phyloP scores from a whole-genome alignment of 768 basidiomycete species.

The Leccinum rimulosum region DNA sequence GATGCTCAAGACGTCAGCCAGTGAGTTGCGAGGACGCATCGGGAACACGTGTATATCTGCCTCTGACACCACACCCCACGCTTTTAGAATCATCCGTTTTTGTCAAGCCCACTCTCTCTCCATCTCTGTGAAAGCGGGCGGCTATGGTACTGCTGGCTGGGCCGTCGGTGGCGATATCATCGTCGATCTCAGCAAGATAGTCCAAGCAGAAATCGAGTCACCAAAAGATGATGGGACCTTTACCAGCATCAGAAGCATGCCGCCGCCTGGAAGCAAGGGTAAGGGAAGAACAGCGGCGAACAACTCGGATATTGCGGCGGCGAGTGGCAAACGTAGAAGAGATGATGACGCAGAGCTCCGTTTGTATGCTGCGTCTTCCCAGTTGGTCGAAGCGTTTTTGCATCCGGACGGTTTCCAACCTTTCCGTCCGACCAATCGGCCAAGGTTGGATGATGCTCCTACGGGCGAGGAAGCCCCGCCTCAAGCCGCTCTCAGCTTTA shows the following conservation, averaged over 20 bases:
- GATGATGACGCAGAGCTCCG: constrained; percentile 54
- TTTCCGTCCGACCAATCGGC: constrained; percentile 22
- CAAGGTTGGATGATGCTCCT: constrained; percentile 13
- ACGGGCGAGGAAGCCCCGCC: background rate
- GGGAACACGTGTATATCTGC: constrained; percentile 2
- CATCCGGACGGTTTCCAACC: constrained; percentile 16
- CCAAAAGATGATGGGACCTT: constrained; percentile 53
- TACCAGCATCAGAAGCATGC: constrained; percentile 59
- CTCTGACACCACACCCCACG: constrained; percentile 2
- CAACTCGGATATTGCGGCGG: constrained; percentile 11
- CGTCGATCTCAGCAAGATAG: constrained; percentile 71
- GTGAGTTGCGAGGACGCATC: constrained; percentile 42
- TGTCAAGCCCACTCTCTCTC: constrained; percentile 69
- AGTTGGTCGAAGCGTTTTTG: constrained; percentile 50
- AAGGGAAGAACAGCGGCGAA: constrained; percentile 36
- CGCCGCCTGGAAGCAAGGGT: constrained; percentile 51
- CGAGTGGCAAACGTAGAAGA: constrained; percentile 50
- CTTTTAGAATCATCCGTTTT: constrained; percentile 62
- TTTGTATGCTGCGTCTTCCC: constrained; percentile 55
- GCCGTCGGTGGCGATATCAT: constrained; percentile 84
- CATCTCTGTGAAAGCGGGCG: constrained; percentile 84
- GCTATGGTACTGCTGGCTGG: constrained; percentile 90
- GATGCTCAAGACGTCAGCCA: constrained; percentile 82
- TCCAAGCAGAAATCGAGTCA: constrained; percentile 64
- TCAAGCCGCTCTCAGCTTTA: background rate